Evolutionary conservation across 2,329 filamentous ascomycete species (phyloP).

Genomic region (Xylaria sp.): DNA sequence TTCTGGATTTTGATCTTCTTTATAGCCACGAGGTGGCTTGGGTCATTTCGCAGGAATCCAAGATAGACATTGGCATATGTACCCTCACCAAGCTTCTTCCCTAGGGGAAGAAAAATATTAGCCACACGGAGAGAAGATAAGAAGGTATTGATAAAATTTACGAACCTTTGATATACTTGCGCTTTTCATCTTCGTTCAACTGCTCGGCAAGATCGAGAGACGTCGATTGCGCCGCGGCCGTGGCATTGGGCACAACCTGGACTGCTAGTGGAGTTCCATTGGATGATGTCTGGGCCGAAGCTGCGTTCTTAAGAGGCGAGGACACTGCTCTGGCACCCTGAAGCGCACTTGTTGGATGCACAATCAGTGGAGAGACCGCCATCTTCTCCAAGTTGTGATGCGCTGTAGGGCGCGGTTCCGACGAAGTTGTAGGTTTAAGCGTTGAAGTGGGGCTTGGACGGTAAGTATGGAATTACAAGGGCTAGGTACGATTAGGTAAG

Average conservation of each 20-base stretch:
- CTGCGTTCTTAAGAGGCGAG: slow-evolving; percentile 57
- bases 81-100: slow-evolving; percentile 92
- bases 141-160: not conserved
- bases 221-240: slow-evolving; percentile 45
- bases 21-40: slow-evolving; percentile 82
- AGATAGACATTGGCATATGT: slow-evolving; percentile 97
- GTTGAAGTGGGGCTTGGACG: not conserved
- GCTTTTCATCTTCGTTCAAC: slow-evolving; percentile 82
- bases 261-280: slow-evolving; percentile 57
- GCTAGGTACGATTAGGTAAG: too few species aligned
- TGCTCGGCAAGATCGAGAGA: slow-evolving; percentile 75
- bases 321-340: slow-evolving; percentile 50
- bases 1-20: slow-evolving; percentile 91
- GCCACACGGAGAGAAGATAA: not conserved
- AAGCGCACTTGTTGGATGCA: slow-evolving; percentile 45
- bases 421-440: not conserved
- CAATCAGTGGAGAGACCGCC: slow-evolving; percentile 48
- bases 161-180: slow-evolving; percentile 88
- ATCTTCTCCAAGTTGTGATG: slow-evolving; percentile 35
- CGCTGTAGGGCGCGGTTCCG: not conserved
- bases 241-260: slow-evolving; percentile 43
- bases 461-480: not conserved
- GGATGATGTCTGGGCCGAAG: slow-evolving; percentile 54
- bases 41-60: slow-evolving; percentile 79
- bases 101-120: slow-evolving; percentile 54